Conservation (phyloP, 495 filamentous ascomycete species). For the Penicillium fimorum region DNA sequence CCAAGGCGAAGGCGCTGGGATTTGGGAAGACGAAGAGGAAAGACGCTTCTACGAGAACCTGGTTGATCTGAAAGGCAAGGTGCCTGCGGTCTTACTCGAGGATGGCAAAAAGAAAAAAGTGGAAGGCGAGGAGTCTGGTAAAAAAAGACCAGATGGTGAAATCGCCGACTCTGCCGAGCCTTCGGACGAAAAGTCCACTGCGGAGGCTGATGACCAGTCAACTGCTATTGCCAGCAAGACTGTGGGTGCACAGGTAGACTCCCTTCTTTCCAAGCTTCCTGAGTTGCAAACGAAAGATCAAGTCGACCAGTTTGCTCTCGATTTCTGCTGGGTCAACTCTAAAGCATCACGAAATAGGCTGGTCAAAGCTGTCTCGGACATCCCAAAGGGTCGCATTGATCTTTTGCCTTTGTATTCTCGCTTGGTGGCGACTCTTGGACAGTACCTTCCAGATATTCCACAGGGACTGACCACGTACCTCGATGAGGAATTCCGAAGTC, state of each 20-base stretch:
- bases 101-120: conserved; percentile 93
- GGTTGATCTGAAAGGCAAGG: conserved; percentile 91
- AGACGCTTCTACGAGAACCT: conserved; percentile 97
- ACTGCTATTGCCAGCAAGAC: conserved; percentile 96
- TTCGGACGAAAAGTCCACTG: conserved; percentile 54
- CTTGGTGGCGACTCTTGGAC: conserved; percentile 87
- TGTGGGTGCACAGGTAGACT: conserved; percentile 94
- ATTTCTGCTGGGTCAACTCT: conserved; percentile 98
- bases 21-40: conserved; percentile 99
- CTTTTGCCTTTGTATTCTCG: conserved; percentile 91
- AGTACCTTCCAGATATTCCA: conserved; percentile 88
- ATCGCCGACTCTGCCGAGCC: conserved; percentile 25
- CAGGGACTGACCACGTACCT: conserved; percentile 91
- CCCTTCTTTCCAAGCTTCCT: conserved; percentile 79
- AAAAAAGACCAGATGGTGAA: conserved; percentile 47
- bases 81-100: conserved; percentile 88
- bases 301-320: conserved; percentile 86
- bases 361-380: conserved; percentile 88
- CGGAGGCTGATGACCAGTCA: conserved; percentile 75
- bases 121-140: conserved; percentile 67
- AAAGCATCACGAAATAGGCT: conserved; percentile 95
- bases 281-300: conserved; percentile 88
- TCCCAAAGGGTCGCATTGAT: conserved; percentile 90
- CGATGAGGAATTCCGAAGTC: conserved; percentile 93
- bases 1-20: conserved; percentile 88